Base-by-base conservation (phyloP, 1,139 yeast species). In the Yamadazyma pseudoaaseri region DNA sequence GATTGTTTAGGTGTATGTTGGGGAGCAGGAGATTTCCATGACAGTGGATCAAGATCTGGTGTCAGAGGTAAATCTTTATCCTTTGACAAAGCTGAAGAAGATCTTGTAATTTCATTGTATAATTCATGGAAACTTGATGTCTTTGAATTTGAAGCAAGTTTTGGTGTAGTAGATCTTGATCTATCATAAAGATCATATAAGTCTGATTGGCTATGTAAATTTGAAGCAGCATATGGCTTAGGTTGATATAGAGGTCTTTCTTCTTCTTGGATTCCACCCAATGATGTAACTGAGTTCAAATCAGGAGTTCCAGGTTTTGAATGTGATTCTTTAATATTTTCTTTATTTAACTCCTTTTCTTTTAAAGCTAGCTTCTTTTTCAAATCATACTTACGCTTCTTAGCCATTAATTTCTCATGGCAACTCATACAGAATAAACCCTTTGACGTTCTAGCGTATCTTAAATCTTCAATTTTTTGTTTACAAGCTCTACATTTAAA, bases 361-460 rank as follows among this genome's bases (percentile, higher is more conserved):
- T 21, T 28, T 3, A 17, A 20, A 8, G n/a, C 61, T n/a, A n/a
- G n/a, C 36, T 60, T 70, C 55, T 68, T 65, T 48, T 66, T 66
- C 34, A 62, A 52, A 47, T 76, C 81, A 45, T 75, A 72, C 45
- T 64, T 66, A 41, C 65, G 70, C 65, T 82, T 81, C 48, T 79
- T 74, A 20, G 81, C 92, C 58, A 92, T 65, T 39, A 92, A 64
- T 49, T 83, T 79, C 52, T 87, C 94, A 58, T 92, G 97, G 56
- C 98, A 92, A 25, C 74, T 72, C 86, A 92, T 86, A 63, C 98
- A 92, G 54, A 90, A 92, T 23, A 92, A 66, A 0, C 98, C 98
- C 52, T 86, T 90, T 29, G 94, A 82, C 0, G 98, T 92, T 52
- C 96, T 73, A 16, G 98, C 98, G 53, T 92, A 94, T 43, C 90